Conservation (phyloP, 2,329 filamentous ascomycete genomes). For the Triangularia verruculosa region DNA sequence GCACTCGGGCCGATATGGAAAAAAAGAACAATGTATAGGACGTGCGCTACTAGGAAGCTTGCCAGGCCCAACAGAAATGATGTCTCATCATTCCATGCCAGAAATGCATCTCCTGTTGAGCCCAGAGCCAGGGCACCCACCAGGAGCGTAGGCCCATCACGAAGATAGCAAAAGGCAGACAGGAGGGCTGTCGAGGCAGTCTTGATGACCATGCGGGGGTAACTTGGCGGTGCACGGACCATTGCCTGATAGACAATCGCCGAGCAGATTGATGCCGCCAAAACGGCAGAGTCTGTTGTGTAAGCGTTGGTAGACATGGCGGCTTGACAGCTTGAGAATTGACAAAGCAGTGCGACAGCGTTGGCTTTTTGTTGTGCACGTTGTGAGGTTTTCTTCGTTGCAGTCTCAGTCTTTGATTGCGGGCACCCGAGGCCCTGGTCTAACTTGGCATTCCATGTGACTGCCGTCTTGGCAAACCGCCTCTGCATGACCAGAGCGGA, state of each 20-base stretch:
- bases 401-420: background rate
- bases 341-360: background rate
- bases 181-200: conserved; percentile 34
- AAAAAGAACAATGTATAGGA: conserved; percentile 35
- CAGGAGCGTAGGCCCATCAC: conserved; percentile 25
- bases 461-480: background rate
- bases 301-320: background rate
- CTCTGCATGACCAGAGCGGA: background rate
- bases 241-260: conserved; percentile 18
- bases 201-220: conserved; percentile 33
- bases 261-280: conserved; percentile 20
- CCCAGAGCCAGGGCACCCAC: conserved; percentile 32
- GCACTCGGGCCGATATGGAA: conserved; percentile 15
- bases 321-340: background rate
- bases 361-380: background rate
- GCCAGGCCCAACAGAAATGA: conserved; percentile 34
- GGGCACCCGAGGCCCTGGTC: background rate
- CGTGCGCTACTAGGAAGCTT: conserved; percentile 36
- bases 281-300: conserved; percentile 9
- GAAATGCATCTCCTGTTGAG: conserved; percentile 36
- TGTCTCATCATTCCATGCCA: conserved; percentile 35
- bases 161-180: conserved; percentile 22
- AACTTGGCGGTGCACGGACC: conserved; percentile 25
- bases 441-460: conserved; percentile 1
- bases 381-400: background rate